Evolutionary conservation across 1,284 basidiomycete species (phyloP).

Genomic region (Ustilago bromivora): DNA sequence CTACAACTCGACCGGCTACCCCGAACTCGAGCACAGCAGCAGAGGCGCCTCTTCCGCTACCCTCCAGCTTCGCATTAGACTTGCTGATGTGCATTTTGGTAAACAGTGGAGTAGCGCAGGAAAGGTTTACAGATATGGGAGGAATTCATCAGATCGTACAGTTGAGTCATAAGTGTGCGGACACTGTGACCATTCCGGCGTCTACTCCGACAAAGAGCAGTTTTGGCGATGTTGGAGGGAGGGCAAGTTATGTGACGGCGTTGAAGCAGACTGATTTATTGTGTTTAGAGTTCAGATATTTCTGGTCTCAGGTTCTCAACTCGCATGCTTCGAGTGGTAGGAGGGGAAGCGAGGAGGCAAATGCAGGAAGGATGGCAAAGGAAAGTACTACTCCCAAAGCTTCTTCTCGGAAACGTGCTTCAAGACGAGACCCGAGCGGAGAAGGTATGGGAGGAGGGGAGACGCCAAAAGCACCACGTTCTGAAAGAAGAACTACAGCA

Average conservation of each 20-base stretch:
- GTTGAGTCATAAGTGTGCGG: slow-evolving; percentile 49
- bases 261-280: slow-evolving; percentile 50
- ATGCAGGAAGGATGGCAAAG: not conserved
- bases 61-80: slow-evolving; percentile 45
- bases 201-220: slow-evolving; percentile 10
- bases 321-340: slow-evolving; percentile 6
- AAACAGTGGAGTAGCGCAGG: slow-evolving; percentile 29
- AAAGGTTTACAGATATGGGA: slow-evolving; percentile 45
- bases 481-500: slow-evolving; percentile 4
- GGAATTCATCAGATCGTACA: slow-evolving; percentile 48
- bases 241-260: slow-evolving; percentile 17
- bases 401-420: slow-evolving; percentile 16
- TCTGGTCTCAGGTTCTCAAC: slow-evolving; percentile 41
- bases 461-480: slow-evolving; percentile 25
- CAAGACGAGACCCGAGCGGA: slow-evolving; percentile 4
- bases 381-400: slow-evolving; percentile 36
- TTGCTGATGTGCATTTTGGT: slow-evolving; percentile 53
- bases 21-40: slow-evolving; percentile 7
- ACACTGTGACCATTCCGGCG: slow-evolving; percentile 32
- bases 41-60: slow-evolving; percentile 32
- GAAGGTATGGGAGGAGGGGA: slow-evolving; percentile 4
- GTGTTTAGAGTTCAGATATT: slow-evolving; percentile 52
- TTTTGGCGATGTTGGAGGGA: slow-evolving; percentile 1
- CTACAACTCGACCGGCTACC: slow-evolving; percentile 17
- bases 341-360: slow-evolving; percentile 1